Evolutionary conservation across 148 eudicot genomes (phyloP).

Genomic region (Rhododendron kiyosumense): DNA sequence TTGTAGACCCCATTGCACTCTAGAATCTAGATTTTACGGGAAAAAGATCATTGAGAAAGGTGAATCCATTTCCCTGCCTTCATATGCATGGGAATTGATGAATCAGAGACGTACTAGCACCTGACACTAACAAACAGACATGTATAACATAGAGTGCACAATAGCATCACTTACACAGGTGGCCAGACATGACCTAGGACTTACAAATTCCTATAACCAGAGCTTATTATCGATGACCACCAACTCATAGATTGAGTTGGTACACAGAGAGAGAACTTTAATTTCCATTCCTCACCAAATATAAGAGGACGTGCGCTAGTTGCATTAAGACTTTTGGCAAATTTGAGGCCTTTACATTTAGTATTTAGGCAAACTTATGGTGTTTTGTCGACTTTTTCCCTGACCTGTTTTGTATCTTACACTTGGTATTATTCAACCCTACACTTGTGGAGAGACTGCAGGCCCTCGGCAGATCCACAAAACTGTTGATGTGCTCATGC

Average conservation of each 20-base stretch:
- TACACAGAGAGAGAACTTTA: neutral
- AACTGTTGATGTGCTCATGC: neutral
- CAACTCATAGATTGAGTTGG: too few species aligned
- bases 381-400: neutral
- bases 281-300: neutral
- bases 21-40: neutral
- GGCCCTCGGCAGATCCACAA: neutral
- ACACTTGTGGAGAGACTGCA: too few species aligned
- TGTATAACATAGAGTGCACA: neutral
- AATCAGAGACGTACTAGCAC: neutral
- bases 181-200: neutral
- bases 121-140: neutral
- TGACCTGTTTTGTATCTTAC: neutral
- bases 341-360: neutral
- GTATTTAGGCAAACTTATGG: neutral
- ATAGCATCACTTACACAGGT: neutral
- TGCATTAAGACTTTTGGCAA: neutral
- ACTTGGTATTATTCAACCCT: neutral
- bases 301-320: neutral
- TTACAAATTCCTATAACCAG: too few species aligned
- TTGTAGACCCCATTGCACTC: neutral
- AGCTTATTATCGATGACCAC: too few species aligned
- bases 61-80: neutral
- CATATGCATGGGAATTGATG: neutral
- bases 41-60: neutral